Conservation (phyloP, 495 filamentous ascomycete species). For the Echria macrotheca region DNA sequence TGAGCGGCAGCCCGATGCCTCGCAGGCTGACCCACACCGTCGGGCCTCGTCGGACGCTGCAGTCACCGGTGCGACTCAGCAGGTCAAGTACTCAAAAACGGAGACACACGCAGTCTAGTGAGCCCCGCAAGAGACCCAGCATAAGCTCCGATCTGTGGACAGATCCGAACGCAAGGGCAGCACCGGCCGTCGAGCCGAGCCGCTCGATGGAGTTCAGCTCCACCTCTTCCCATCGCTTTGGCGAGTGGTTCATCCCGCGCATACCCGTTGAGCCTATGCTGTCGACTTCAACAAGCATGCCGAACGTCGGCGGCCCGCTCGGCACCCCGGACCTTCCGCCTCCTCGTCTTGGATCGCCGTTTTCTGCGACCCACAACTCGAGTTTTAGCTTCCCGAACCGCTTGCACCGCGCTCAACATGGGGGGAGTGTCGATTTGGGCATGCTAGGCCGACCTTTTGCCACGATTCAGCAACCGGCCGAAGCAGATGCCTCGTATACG, state of each 20-base stretch:
- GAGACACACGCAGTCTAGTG: slow-evolving; percentile 32
- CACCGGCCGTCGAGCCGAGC: neutral
- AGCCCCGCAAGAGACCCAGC: slow-evolving; percentile 36
- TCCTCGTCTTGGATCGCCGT: slow-evolving; percentile 48
- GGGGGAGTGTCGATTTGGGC: slow-evolving; percentile 35
- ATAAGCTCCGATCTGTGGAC: slow-evolving; percentile 33
- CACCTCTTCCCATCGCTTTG: slow-evolving; percentile 15
- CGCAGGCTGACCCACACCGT: slow-evolving; percentile 39
- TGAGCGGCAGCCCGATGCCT: slow-evolving; percentile 26
- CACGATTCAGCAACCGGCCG: slow-evolving; percentile 33
- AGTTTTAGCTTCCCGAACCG: slow-evolving; percentile 49
- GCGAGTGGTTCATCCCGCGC: slow-evolving; percentile 29
- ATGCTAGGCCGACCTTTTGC: slow-evolving; percentile 43
- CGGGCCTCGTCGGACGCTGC: slow-evolving; percentile 37
- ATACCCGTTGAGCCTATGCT: slow-evolving; percentile 18
- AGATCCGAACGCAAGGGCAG: slow-evolving; percentile 13
- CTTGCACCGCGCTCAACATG: slow-evolving; percentile 30
- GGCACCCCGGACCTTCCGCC: slow-evolving; percentile 23
- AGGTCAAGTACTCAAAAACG: slow-evolving; percentile 44
- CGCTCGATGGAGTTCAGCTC: slow-evolving; percentile 22
- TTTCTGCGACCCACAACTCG: slow-evolving; percentile 31
- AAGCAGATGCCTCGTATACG: slow-evolving; percentile 24
- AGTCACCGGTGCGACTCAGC: slow-evolving; percentile 42
- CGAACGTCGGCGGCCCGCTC: slow-evolving; percentile 14
- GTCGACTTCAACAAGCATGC: slow-evolving; percentile 17